Percentiles rank a stretch among this genome's conserved stretches.
These are phyloP conservation scores for Aspergillus udagawae DNA, from an alignment of 2,329 filamentous ascomycete species.

Conservation along the genomic window DNA sequence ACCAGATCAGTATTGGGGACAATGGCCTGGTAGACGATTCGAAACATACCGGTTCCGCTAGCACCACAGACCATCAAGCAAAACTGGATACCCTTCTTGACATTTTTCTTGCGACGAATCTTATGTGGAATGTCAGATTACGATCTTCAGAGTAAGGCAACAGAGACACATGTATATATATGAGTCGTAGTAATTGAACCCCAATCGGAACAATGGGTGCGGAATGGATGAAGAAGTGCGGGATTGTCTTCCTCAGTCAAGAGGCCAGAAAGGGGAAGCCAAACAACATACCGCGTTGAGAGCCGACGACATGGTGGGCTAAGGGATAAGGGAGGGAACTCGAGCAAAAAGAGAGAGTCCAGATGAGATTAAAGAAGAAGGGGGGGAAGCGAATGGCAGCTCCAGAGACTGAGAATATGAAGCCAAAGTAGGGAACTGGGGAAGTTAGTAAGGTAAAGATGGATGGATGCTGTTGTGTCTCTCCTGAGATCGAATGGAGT, in stretches of 20 bases:
- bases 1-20: conserved; percentile 11
- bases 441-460: conserved; percentile 1
- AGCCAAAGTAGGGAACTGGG: conserved; percentile 7
- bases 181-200: background rate
- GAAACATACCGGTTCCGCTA: conserved; percentile 84
- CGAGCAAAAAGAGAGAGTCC: conserved; percentile 16
- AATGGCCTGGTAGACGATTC: conserved; percentile 2
- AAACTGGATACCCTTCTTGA: conserved; percentile 99
- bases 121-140: conserved; percentile 59
- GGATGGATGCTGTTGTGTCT: conserved; percentile 10
- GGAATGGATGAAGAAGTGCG: conserved; percentile 17
- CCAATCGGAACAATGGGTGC: conserved; percentile 15
- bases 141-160: conserved; percentile 3
- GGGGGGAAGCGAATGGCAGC: conserved; percentile 18
- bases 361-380: conserved; percentile 18
- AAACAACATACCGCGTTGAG: conserved; percentile 49
- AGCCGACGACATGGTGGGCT: conserved; percentile 50
- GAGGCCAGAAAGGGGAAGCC: conserved; percentile 20
- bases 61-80: conserved; percentile 99
- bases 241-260: conserved; percentile 15
- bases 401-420: conserved; percentile 12
- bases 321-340: conserved; percentile 19
- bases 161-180: background rate
- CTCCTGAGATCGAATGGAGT: conserved; percentile 20
- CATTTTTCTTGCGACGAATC: conserved; percentile 99